These are phyloP conservation scores for Aspergillus campestris DNA, from an alignment of 495 filamentous ascomycete genomes.

Conservation along the genomic window DNA sequence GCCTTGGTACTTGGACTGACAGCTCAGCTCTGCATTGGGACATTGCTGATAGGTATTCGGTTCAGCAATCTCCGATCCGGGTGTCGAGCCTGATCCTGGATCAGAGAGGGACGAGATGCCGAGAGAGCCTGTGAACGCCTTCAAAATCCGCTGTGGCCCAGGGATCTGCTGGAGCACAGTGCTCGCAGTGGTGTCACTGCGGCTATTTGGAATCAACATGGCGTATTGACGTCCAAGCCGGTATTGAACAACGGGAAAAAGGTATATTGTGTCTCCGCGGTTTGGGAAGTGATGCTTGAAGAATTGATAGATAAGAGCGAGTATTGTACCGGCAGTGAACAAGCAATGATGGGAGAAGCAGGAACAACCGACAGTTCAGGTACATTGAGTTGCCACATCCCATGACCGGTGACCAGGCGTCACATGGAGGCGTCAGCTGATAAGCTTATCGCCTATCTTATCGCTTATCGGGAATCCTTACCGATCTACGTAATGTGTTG, in stretches of 20 bases:
- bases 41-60: constrained; percentile 27
- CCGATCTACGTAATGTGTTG: too few species aligned
- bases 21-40: constrained; percentile 46
- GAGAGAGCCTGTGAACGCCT: constrained; percentile 26
- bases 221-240: too few species aligned
- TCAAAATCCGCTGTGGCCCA: constrained; percentile 35
- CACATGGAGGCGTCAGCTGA: constrained; percentile 1
- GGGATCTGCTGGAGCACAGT: constrained; percentile 21
- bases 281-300: background rate
- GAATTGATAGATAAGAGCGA: background rate
- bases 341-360: background rate
- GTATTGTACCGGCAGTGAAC: background rate
- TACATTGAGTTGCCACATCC: background rate
- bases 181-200: constrained; percentile 4
- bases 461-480: background rate
- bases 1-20: constrained; percentile 45
- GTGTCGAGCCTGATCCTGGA: constrained; percentile 1
- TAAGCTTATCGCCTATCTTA: background rate
- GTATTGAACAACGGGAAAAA: too few species aligned
- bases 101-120: constrained; percentile 19
- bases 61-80: background rate
- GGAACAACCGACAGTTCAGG: background rate
- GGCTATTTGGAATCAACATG: too few species aligned
- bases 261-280: too few species aligned
- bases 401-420: background rate